Evolutionary conservation across 2,329 filamentous ascomycete species (phyloP), one percentile per base, ranked within the genome.

Genomic region (Podosphaera aphanis): DNA sequence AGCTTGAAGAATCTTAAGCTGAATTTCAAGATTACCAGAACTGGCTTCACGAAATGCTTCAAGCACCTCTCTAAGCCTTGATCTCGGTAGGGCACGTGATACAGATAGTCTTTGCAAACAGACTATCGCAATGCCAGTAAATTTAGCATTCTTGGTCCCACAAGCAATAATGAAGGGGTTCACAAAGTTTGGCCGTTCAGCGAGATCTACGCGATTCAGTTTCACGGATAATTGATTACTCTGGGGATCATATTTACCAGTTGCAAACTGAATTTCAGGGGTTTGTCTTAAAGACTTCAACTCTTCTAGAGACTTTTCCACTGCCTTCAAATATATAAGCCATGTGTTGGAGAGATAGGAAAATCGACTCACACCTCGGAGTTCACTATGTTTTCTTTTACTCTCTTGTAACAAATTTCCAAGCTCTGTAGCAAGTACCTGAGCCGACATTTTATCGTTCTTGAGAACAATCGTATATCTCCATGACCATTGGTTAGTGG

Each of bases 161-260:
- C 90, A 98, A 21, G 90, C 88, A 59, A 95, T 78, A 51, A 98
- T 73, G 58, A 98, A 95, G 1, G 90, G 90, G 53, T 88, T 85
- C 49, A 88, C 78, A 62, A 98, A 95, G 58, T 79, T 77, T 48
- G 79, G 70, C 53, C 77, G 78, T 56, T 84, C 77, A 46, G 79
- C 75, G 49, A 98, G 73, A 63, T 94, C 90, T 93, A 45, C 20
- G 49, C 25, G 13, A 36, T 37, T 48, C 38, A 51, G 46, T 44
- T 38, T 38, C 37, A 18, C 15, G 8, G 5, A 42, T 36, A n/a
- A 36, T 27, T 20, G 6, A 21, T 11, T 13, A 27, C 27, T 43
- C 18, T 27, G 35, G 44, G 43, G 31, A 33, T 33, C 13, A 46
- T 43, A 49, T 51, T 48, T 52, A 59, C 59, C 59, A 47, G 61